A percentile compares a stretch with the other conserved stretches of the same genome.
Conservation (phyloP, 441 rosid species). For the Erodium texanum region DNA sequence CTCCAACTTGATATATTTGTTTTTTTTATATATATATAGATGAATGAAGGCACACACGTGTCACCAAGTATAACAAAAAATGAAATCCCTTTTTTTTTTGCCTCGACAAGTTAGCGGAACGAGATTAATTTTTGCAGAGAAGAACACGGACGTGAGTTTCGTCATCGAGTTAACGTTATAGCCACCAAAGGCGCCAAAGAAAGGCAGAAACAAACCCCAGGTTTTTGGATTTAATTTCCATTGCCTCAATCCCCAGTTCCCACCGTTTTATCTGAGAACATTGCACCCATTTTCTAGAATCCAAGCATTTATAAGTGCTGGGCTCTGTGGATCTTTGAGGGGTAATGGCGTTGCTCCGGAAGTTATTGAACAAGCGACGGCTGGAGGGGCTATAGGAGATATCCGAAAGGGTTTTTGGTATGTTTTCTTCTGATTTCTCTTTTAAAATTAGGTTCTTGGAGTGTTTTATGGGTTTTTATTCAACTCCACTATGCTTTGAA, state of each 20-base stretch:
- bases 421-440: slow-evolving; percentile 15
- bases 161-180: neutral
- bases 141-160: neutral
- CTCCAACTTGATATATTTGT: too few species aligned
- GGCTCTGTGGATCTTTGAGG: slow-evolving; percentile 16
- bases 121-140: neutral
- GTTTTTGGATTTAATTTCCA: neutral
- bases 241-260: neutral
- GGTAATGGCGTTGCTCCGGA: slow-evolving; percentile 66
- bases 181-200: neutral
- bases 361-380: slow-evolving; percentile 65
- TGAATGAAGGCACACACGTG: neutral
- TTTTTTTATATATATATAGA: too few species aligned
- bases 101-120: neutral
- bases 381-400: slow-evolving; percentile 84
- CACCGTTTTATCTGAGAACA: neutral
- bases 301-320: slow-evolving; percentile 20
- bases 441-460: slow-evolving; percentile 3
- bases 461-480: neutral
- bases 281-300: slow-evolving; percentile 17
- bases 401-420: slow-evolving; percentile 85
- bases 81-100: neutral
- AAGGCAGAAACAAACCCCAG: neutral
- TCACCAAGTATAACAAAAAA: neutral
- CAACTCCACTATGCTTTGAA: neutral